Base-by-base conservation (phyloP, 2,329 filamentous ascomycete species). In the Colletotrichum cordylinicola region DNA sequence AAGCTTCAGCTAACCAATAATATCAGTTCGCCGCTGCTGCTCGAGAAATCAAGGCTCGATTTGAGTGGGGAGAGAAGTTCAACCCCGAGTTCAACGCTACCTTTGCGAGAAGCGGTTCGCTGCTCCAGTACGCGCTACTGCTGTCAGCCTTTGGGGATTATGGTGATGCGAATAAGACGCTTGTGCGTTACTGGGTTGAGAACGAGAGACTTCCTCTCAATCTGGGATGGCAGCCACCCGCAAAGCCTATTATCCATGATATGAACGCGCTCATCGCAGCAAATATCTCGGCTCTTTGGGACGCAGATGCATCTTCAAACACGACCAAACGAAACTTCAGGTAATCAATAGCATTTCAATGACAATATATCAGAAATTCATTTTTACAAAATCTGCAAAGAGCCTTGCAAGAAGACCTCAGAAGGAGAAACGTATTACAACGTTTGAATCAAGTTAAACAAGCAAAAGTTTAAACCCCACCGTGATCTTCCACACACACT, bases 81-180 rank as follows among this genome's bases (percentile, higher is more conserved):
- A 82, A 82, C 67, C 81, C 80, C 4, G 66, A 78, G 18, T 81
- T 81, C 58, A 76, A 77, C 55, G 60, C 16, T 8, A 71, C 58
- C 1, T 71, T 71, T 70, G 71, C 33, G 73, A 76, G n/a, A 15
- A 61, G 27, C 24, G 43, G 71, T 8, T 64, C 71, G 15, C 60
- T 71, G 5, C 60, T 66, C 8, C 69, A 66, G 21, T 71, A 71
- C 48, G 69, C 58, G 6, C 61, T 71, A 1, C 6, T 71, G 13
- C 6, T 71, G 24, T 71, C 69, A 8, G 69, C 69, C 2, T 66
- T 66, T 31, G 69, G 69, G 7, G 16, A 72, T 16, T 67, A 67
- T 5, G 62, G 33, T n/a, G 21, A 72, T 5, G 48, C 33, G 16
- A 60, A 60, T 13, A 67, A 58, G 35, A 67, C 69, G 8, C 33